Conservation (phyloP, 495 filamentous ascomycete genomes). For the Poronia punctata region DNA sequence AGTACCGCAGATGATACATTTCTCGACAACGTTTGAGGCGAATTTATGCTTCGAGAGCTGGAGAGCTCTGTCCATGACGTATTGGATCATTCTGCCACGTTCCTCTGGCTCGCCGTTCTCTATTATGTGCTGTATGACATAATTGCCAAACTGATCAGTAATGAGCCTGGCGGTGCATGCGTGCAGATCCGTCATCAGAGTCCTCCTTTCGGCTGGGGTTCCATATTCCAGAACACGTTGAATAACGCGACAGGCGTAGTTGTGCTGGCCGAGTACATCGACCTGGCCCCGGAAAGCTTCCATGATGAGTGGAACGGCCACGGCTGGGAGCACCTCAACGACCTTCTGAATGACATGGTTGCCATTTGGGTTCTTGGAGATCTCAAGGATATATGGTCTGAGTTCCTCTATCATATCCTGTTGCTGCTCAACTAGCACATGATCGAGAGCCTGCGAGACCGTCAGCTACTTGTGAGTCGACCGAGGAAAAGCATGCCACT, state of each 20-base stretch:
- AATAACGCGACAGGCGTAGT: slow-evolving; percentile 89
- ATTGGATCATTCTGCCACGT: slow-evolving; percentile 59
- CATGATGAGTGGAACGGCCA: slow-evolving; percentile 85
- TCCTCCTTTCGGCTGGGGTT: slow-evolving; percentile 58
- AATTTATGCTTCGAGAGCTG: slow-evolving; percentile 88
- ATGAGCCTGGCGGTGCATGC: slow-evolving; percentile 64
- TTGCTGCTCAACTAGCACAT: slow-evolving; percentile 88
- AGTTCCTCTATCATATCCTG: slow-evolving; percentile 76
- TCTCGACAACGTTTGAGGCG: slow-evolving; percentile 96
- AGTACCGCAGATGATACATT: slow-evolving; percentile 72
- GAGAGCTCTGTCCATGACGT: slow-evolving; percentile 68
- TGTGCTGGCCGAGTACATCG: slow-evolving; percentile 67
- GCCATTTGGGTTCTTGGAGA: slow-evolving; percentile 85
- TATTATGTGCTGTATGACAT: slow-evolving; percentile 93
- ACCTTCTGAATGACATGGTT: slow-evolving; percentile 97
- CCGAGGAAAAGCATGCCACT: slow-evolving; percentile 6
- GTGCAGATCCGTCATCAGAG: slow-evolving; percentile 74
- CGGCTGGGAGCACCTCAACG: slow-evolving; percentile 75
- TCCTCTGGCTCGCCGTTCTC: slow-evolving; percentile 73
- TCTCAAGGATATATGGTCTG: slow-evolving; percentile 66
- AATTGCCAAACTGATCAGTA: slow-evolving; percentile 90
- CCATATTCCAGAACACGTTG: slow-evolving; percentile 89
- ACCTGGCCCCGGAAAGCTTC: slow-evolving; percentile 76
- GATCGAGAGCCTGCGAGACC: slow-evolving; percentile 68
- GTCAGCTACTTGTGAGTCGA: slow-evolving; percentile 6